phyloP scores from a whole-genome alignment of 768 basidiomycete species.

The Gymnopilus dilepis region DNA sequence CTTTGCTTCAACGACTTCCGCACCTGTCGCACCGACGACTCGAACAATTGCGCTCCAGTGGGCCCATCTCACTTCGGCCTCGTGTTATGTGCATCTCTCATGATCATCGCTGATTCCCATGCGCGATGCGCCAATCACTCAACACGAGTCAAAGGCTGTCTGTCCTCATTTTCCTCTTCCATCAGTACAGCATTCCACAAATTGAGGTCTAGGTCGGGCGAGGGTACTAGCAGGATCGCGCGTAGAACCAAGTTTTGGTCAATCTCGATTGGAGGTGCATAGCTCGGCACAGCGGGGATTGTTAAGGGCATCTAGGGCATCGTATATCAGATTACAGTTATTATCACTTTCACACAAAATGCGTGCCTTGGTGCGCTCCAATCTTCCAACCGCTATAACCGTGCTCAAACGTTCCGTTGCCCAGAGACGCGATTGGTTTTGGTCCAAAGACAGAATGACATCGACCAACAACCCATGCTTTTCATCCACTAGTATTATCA shows the following conservation, averaged over 20 bases:
- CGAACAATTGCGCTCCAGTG: neutral
- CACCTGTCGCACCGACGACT: too few relatives aligned
- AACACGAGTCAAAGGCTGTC: constrained; percentile 7
- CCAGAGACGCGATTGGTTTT: constrained; percentile 46
- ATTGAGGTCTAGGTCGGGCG: constrained; percentile 51
- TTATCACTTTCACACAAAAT: constrained; percentile 3
- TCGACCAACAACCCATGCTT: constrained; percentile 62
- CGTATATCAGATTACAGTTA: constrained; percentile 5
- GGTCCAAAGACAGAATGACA: constrained; percentile 54
- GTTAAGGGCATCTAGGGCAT: constrained; percentile 40
- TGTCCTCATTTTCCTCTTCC: constrained; percentile 24
- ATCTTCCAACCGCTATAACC: constrained; percentile 61
- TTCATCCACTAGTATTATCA: constrained; percentile 55
- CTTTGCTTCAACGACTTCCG: too few relatives aligned
- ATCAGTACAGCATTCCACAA: constrained; percentile 44
- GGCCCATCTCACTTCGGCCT: neutral
- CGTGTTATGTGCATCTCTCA: constrained; percentile 6
- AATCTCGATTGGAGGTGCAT: constrained; percentile 43
- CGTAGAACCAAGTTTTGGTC: constrained; percentile 54
- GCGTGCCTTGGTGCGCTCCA: constrained; percentile 51
- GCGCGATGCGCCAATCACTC: constrained; percentile 17
- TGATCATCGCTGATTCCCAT: constrained; percentile 13
- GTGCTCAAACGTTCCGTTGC: constrained; percentile 54
- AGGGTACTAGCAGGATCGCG: constrained; percentile 55
- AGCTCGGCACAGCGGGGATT: constrained; percentile 48